phyloP scores from a whole-genome alignment of 2,329 filamentous ascomycete species.

The Chalara sp. region DNA sequence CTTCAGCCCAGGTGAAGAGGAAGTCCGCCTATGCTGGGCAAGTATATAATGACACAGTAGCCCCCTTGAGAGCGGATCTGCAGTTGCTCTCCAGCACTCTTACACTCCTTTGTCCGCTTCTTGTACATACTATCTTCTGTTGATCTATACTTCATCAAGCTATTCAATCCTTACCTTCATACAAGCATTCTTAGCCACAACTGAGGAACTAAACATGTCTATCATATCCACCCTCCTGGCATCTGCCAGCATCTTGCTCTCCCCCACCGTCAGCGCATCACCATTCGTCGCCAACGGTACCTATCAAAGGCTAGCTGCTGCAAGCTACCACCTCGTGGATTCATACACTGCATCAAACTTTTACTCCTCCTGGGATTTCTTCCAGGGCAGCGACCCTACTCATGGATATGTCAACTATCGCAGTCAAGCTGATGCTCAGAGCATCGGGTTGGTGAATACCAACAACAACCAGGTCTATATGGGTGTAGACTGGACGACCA shows the following conservation, averaged over 20 bases:
- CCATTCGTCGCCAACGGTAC: background rate
- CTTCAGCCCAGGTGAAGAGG: too few species aligned
- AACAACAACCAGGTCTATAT: constrained; percentile 52
- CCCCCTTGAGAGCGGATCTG: too few species aligned
- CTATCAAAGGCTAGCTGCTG: background rate
- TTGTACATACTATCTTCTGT: too few species aligned
- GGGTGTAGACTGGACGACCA: constrained; percentile 58
- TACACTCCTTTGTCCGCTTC: too few species aligned
- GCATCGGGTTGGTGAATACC: constrained; percentile 38
- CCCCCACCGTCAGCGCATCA: background rate
- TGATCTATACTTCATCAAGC: too few species aligned
- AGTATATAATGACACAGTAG: too few species aligned
- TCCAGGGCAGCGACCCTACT: constrained; percentile 58
- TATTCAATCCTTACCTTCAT: too few species aligned
- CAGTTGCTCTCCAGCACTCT: too few species aligned
- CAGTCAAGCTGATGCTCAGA: constrained; percentile 44
- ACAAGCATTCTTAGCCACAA: too few species aligned
- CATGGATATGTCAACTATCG: constrained; percentile 61
- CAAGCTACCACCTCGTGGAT: background rate
- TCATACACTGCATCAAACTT: constrained; percentile 26
- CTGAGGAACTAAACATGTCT: background rate
- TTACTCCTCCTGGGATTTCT: constrained; percentile 47
- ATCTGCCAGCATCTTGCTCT: background rate
- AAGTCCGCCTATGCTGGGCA: too few species aligned
- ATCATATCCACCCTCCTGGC: background rate